Evolutionary conservation across 2,329 filamentous ascomycete species (phyloP).

Genomic region (Calonectria naviculata): DNA sequence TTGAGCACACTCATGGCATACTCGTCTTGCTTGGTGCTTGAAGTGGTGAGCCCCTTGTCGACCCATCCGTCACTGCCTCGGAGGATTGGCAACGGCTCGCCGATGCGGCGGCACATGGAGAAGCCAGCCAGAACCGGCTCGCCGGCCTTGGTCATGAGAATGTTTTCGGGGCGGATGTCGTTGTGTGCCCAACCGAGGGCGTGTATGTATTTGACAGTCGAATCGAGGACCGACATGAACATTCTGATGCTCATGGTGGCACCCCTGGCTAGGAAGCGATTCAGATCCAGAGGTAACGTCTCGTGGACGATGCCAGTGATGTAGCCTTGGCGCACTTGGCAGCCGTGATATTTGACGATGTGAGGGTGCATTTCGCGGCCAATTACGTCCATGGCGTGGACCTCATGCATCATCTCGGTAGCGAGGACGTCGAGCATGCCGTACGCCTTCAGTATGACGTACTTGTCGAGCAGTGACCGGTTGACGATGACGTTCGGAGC

Average conservation of each 20-base stretch:
- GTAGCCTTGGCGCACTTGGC: constrained; percentile 34
- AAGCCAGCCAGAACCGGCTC: neutral
- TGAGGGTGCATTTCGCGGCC: constrained; percentile 38
- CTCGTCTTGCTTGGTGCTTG: neutral
- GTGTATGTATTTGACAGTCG: neutral
- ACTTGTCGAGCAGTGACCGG: constrained; percentile 21
- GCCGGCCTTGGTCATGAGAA: neutral
- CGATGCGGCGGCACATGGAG: neutral
- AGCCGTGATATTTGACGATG: constrained; percentile 42
- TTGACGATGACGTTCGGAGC: constrained; percentile 19
- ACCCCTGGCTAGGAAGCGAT: constrained; percentile 23
- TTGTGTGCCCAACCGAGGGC: neutral
- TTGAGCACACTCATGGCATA: neutral
- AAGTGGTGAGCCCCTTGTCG: neutral
- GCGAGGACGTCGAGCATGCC: constrained; percentile 21
- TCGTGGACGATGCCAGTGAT: constrained; percentile 42
- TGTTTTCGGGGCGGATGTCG: neutral
- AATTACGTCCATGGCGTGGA: constrained; percentile 30
- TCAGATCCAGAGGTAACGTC: constrained; percentile 23
- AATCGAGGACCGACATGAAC: neutral
- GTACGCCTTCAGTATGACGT: constrained; percentile 24
- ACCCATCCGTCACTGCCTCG: neutral
- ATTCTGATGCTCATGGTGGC: neutral
- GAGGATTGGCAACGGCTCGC: neutral
- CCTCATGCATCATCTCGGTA: constrained; percentile 29